Evolutionary conservation across 179 eudicot genomes (phyloP).

Genomic region (Beta lomatogona): DNA sequence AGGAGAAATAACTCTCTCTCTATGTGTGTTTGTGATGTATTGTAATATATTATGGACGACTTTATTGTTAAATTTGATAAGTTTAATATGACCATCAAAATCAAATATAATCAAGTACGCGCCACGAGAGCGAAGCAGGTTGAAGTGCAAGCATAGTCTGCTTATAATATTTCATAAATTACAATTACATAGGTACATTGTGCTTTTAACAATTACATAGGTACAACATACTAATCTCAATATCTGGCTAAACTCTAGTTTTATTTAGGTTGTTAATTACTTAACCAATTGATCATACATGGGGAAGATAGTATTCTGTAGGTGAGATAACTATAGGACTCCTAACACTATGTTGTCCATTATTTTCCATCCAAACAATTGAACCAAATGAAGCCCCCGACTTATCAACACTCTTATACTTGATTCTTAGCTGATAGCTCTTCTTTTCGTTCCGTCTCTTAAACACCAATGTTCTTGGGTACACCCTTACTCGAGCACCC

Average conservation of each 20-base stretch:
- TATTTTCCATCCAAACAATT: slow-evolving; percentile 53
- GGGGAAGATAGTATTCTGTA: background rate
- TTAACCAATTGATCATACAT: background rate
- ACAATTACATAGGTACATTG: background rate
- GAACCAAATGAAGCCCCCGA: slow-evolving; percentile 37
- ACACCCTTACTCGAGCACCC: slow-evolving; percentile 34
- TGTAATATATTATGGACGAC: no score
- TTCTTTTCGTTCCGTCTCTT: slow-evolving; percentile 47
- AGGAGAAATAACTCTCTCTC: no score
- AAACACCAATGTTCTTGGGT: slow-evolving; percentile 51
- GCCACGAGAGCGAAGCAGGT: no score
- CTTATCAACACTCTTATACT: slow-evolving; percentile 23
- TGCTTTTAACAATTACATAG: background rate
- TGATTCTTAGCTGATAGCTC: slow-evolving; percentile 45
- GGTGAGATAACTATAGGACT: slow-evolving; percentile 63
- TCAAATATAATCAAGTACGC: no score
- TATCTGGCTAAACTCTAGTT: background rate
- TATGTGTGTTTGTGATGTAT: no score
- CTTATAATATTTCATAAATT: background rate
- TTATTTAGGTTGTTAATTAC: background rate
- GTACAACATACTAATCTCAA: background rate
- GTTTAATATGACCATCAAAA: no score
- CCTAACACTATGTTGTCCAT: slow-evolving; percentile 49
- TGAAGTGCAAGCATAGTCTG: background rate
- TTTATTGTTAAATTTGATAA: no score